Conservation (phyloP, 495 filamentous ascomycete species). For the Echria macrotheca region DNA sequence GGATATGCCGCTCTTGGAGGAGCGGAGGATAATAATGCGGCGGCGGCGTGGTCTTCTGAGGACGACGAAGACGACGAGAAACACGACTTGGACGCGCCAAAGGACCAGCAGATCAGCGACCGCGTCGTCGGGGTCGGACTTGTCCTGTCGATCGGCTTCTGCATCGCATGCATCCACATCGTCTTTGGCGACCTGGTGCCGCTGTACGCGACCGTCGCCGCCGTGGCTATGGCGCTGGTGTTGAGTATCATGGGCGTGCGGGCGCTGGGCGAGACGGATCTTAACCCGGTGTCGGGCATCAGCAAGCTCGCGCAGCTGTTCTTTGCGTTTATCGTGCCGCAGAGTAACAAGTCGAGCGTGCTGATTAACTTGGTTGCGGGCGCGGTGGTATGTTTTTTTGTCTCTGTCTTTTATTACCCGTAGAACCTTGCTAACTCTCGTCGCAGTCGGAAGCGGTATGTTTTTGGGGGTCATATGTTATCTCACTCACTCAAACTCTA, state of each 20-base stretch:
- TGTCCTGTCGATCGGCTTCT: constrained; percentile 68
- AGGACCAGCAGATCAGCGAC: constrained; percentile 73
- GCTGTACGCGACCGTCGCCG: constrained; percentile 67
- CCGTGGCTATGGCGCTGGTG: constrained; percentile 81
- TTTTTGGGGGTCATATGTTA: too few species aligned
- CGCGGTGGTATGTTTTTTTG: constrained; percentile 52
- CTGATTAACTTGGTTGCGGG: constrained; percentile 91
- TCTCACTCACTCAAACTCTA: too few species aligned
- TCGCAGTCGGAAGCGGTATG: constrained; percentile 13
- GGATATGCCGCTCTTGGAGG: constrained; percentile 12
- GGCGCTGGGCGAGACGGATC: constrained; percentile 89
- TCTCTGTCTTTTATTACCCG: background rate
- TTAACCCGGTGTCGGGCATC: constrained; percentile 96
- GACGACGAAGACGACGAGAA: constrained; percentile 8
- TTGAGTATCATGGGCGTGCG: constrained; percentile 94
- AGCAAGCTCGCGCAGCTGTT: constrained; percentile 93
- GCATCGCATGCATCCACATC: constrained; percentile 70
- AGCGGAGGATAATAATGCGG: background rate
- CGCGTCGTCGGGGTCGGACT: constrained; percentile 69
- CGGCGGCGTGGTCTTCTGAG: constrained; percentile 1
- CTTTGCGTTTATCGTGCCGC: constrained; percentile 79
- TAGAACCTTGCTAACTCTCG: background rate
- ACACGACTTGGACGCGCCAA: constrained; percentile 63
- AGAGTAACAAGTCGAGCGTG: constrained; percentile 68
- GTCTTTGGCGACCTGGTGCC: constrained; percentile 68